Evolutionary conservation across 2,329 filamentous ascomycete genomes (phyloP).

Genomic region (Trichoderma polysporum): DNA sequence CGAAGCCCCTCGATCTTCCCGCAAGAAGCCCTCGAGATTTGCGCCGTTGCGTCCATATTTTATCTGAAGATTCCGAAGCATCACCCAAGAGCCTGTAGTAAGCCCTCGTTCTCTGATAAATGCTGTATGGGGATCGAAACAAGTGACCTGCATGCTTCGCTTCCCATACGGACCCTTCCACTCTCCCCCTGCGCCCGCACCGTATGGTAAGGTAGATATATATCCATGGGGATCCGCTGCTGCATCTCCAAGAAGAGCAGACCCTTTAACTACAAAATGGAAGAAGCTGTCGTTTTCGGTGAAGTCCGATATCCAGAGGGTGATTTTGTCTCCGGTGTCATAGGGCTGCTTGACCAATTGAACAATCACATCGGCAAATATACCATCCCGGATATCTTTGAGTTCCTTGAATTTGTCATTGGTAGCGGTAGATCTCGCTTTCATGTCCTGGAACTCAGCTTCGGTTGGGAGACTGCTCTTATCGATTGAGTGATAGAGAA

Average conservation of each 20-base stretch:
- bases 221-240: constrained; percentile 61
- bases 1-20: constrained; percentile 52
- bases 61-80: constrained; percentile 70
- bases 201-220: constrained; percentile 32
- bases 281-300: constrained; percentile 68
- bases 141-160: constrained; percentile 67
- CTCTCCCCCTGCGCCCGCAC: constrained; percentile 25
- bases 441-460: constrained; percentile 43
- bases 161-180: constrained; percentile 78
- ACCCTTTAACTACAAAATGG: constrained; percentile 41
- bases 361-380: constrained; percentile 68
- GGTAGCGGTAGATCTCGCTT: constrained; percentile 42
- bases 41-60: constrained; percentile 52
- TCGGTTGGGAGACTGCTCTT: constrained; percentile 44
- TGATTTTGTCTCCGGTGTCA: constrained; percentile 46
- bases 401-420: constrained; percentile 64
- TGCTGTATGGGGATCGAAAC: constrained; percentile 66
- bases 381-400: constrained; percentile 55
- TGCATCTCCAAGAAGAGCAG: constrained; percentile 33
- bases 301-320: constrained; percentile 80
- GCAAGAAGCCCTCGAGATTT: constrained; percentile 70
- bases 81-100: constrained; percentile 59
- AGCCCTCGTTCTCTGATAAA: constrained; percentile 55
- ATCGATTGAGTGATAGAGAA: constrained; percentile 46
- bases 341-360: constrained; percentile 62